phyloP scores from a whole-genome alignment of 352 stramenopile genomes.

The Lagenidium sp. region DNA sequence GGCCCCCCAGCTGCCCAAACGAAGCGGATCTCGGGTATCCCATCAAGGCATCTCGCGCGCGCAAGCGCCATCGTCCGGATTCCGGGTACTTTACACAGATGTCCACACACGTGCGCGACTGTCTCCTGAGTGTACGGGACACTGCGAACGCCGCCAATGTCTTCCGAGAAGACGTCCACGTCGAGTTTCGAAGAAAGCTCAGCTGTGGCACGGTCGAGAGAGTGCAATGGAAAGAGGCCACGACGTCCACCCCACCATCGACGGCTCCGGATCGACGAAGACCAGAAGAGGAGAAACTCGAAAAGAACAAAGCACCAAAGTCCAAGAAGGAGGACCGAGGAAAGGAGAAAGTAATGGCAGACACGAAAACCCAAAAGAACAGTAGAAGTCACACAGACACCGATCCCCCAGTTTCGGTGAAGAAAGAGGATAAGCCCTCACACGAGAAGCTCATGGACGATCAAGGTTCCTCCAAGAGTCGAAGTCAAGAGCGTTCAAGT shows the following conservation, averaged over 20 bases:
- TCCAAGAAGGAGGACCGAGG: conserved; percentile 5
- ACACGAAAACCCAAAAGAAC: too few species aligned
- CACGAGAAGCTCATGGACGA: too few species aligned
- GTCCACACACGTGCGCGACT: conserved; percentile 78
- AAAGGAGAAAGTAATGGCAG: conserved; percentile 4
- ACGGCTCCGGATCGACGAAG: conserved; percentile 5
- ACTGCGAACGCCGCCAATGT: conserved; percentile 25
- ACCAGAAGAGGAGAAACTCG: too few species aligned
- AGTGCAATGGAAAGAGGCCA: conserved; percentile 67
- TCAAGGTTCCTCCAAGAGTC: too few species aligned
- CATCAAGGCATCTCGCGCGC: conserved; percentile 62
- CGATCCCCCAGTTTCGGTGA: too few species aligned
- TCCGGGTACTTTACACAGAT: conserved; percentile 80
- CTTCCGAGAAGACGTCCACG: conserved; percentile 48
- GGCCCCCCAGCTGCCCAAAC: too few species aligned
- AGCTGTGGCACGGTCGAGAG: conserved; percentile 52
- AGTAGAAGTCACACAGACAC: too few species aligned
- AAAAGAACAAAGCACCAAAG: conserved; percentile 18
- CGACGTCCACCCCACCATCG: conserved; percentile 10
- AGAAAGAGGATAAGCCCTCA: too few species aligned
- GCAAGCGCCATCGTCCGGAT: conserved; percentile 76
- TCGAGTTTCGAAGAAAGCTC: conserved; percentile 66
- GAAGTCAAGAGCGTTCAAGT: too few species aligned
- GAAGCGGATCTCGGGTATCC: conserved; percentile 34
- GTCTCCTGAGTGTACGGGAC: conserved; percentile 70